These are phyloP conservation scores for Diaporthe nobilis DNA, from an alignment of 2,329 filamentous ascomycete species.

Conservation along the genomic window DNA sequence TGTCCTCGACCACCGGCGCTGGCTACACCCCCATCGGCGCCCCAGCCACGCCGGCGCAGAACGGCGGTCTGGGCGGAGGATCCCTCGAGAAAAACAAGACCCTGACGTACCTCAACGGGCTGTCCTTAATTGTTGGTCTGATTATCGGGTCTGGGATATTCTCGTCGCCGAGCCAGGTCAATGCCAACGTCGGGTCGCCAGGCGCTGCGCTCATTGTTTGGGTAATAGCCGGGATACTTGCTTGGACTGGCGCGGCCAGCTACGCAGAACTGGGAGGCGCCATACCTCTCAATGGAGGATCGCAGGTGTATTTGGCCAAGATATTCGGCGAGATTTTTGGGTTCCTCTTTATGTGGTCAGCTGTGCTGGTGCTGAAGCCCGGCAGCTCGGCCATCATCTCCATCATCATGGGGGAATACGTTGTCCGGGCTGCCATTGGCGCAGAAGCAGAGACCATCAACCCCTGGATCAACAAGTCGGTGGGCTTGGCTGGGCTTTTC, in stretches of 20 bases:
- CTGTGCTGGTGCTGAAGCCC: slow-evolving; percentile 93
- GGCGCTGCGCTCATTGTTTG: slow-evolving; percentile 93
- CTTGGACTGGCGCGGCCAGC: slow-evolving; percentile 95
- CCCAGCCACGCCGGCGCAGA: slow-evolving; percentile 69
- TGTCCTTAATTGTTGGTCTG: slow-evolving; percentile 90
- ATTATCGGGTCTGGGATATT: slow-evolving; percentile 99
- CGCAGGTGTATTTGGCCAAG: slow-evolving; percentile 94
- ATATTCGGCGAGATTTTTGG: slow-evolving; percentile 95
- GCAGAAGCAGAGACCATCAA: slow-evolving; percentile 86
- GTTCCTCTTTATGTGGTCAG: slow-evolving; percentile 97
- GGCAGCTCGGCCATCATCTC: slow-evolving; percentile 94
- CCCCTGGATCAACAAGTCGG: slow-evolving; percentile 90
- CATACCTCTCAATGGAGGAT: slow-evolving; percentile 94
- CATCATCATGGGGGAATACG: slow-evolving; percentile 98
- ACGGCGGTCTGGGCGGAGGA: slow-evolving; percentile 76
- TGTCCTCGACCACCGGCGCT: slow-evolving; percentile 82
- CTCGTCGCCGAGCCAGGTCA: slow-evolving; percentile 93
- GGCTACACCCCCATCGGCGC: slow-evolving; percentile 89
- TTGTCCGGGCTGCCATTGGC: slow-evolving; percentile 89
- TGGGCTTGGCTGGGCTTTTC: slow-evolving; percentile 83
- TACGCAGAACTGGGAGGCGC: slow-evolving; percentile 97
- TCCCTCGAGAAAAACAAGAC: slow-evolving; percentile 96
- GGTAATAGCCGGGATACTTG: slow-evolving; percentile 89
- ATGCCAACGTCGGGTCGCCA: slow-evolving; percentile 89
- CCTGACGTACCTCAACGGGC: slow-evolving; percentile 91